Conservation (phyloP, 2,329 filamentous ascomycete genomes). For the Claviceps purpurea region DNA sequence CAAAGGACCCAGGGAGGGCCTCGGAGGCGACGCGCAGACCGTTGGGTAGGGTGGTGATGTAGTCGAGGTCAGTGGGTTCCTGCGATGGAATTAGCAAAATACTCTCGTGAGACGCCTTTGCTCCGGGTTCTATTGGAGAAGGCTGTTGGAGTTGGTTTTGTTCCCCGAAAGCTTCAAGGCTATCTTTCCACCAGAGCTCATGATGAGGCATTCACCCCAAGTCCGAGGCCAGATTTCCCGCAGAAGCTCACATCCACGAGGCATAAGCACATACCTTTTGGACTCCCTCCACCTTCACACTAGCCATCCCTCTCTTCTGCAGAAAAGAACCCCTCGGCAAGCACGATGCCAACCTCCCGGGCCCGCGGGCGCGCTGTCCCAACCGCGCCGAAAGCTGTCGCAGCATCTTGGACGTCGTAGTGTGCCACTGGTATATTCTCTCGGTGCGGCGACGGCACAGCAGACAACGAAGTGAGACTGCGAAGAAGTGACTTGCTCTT, state of each 20-base stretch:
- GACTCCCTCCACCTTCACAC: constrained; percentile 22
- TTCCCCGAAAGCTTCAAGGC: background rate
- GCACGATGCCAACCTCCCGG: constrained; percentile 11
- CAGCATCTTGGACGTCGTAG: constrained; percentile 15
- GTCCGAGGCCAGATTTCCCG: too few relatives aligned
- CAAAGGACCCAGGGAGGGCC: constrained; percentile 85
- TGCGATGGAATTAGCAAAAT: constrained; percentile 3
- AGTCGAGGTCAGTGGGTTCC: constrained; percentile 76
- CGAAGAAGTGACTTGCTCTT: background rate
- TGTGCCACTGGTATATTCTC: background rate
- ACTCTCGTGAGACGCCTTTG: too few relatives aligned
- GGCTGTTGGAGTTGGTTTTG: background rate
- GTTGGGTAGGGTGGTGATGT: constrained; percentile 80
- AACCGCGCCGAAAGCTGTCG: constrained; percentile 22
- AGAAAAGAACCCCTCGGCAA: constrained; percentile 11
- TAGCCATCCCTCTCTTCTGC: constrained; percentile 14
- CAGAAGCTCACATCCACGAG: background rate
- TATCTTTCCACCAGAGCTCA: too few relatives aligned
- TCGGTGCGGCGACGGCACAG: background rate
- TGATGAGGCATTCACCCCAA: too few relatives aligned
- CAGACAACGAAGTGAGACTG: background rate
- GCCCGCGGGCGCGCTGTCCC: constrained; percentile 13
- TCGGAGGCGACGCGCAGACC: constrained; percentile 91
- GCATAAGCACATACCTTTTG: constrained; percentile 12
- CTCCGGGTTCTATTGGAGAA: background rate